A percentile compares a stretch with the other conserved stretches of the same genome.
These are phyloP conservation scores for Pyrus pyrifolia DNA, from an alignment of 306 rosid species.

Conservation along the genomic window DNA sequence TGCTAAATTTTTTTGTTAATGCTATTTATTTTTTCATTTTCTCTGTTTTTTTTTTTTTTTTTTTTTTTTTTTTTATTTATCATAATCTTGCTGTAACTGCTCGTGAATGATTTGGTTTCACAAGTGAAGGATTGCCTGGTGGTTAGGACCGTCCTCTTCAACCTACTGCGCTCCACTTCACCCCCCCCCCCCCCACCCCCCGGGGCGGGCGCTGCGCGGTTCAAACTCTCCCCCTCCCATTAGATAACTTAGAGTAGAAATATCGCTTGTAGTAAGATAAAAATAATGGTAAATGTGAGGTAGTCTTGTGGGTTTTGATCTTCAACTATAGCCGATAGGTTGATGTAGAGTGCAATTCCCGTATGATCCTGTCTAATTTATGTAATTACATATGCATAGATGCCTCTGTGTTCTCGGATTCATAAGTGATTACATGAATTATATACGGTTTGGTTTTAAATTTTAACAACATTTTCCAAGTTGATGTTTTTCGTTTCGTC, in stretches of 20 bases:
- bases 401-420: neutral
- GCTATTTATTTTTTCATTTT: neutral
- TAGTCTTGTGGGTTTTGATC: neutral
- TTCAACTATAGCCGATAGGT: neutral
- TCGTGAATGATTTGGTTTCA: neutral
- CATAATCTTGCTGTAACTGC: neutral
- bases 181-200: no score
- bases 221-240: no score
- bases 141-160: no score
- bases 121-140: no score
- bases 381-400: neutral
- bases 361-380: neutral
- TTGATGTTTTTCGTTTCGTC: neutral
- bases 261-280: neutral
- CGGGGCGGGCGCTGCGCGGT: no score
- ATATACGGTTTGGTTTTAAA: neutral
- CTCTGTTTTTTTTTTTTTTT: neutral
- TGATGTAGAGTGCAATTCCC: neutral
- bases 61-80: no score
- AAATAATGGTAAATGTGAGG: neutral
- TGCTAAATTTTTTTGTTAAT: neutral
- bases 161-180: no score
- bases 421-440: neutral
- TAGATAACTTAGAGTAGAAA: no score
- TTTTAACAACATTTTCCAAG: neutral